phyloP scores from a whole-genome alignment of 2,329 filamentous ascomycete genomes.

The Ophiostoma sp. region DNA sequence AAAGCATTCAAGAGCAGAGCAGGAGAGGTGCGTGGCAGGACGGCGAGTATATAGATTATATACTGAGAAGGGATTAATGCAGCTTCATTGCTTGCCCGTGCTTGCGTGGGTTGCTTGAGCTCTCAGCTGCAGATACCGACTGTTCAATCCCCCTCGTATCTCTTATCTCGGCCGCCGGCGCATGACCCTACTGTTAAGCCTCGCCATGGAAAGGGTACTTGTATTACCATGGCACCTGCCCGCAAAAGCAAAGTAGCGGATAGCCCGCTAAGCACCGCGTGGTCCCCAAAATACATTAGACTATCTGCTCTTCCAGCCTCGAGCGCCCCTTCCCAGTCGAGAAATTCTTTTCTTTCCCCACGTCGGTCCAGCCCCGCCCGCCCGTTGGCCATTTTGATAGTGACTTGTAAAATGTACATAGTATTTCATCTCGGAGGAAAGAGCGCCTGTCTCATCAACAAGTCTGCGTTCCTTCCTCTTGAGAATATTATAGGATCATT shows the following conservation, averaged over 20 bases:
- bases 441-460: background rate
- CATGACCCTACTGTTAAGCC: constrained; percentile 20
- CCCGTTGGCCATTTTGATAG: constrained; percentile 2
- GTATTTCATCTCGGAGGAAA: background rate
- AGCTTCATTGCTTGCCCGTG: constrained; percentile 1
- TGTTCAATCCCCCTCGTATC: constrained; percentile 1
- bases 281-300: background rate
- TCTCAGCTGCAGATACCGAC: background rate
- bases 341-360: constrained; percentile 18
- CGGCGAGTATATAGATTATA: background rate
- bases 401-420: background rate
- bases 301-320: background rate
- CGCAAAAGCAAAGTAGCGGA: background rate
- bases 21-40: background rate
- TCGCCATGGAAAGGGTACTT: constrained; percentile 10
- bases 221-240: background rate
- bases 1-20: background rate
- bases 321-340: constrained; percentile 18
- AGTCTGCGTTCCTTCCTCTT: background rate
- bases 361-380: constrained; percentile 13
- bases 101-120: constrained; percentile 1
- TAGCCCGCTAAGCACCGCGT: constrained; percentile 15
- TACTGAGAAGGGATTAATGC: background rate
- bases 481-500: background rate
- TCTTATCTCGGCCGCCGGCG: constrained; percentile 19